Percentiles rank a stretch among this genome's conserved stretches.
phyloP scores from a whole-genome alignment of 1,284 basidiomycete species.

The Puccinia sorghi region DNA sequence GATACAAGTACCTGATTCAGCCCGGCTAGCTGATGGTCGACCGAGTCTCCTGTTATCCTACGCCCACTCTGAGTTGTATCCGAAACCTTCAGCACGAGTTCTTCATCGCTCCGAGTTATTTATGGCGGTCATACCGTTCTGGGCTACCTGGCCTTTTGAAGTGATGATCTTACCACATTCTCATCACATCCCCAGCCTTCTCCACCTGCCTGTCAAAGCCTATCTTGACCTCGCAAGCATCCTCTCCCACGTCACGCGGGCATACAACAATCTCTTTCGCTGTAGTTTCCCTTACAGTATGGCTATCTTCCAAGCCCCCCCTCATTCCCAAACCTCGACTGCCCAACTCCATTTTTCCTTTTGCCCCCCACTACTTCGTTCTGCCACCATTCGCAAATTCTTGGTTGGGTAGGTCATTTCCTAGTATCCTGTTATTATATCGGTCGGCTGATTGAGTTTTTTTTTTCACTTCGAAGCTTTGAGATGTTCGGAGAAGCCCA shows the following conservation, averaged over 20 bases:
- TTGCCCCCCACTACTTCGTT: conserved; percentile 79
- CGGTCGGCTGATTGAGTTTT: neutral
- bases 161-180: conserved; percentile 74
- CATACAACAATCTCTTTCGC: conserved; percentile 75
- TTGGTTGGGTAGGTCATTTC: conserved; percentile 73
- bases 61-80: conserved; percentile 69
- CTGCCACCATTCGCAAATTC: conserved; percentile 82
- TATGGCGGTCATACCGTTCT: conserved; percentile 87
- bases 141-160: conserved; percentile 96
- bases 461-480: conserved; percentile 63
- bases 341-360: conserved; percentile 89
- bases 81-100: conserved; percentile 64
- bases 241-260: conserved; percentile 68
- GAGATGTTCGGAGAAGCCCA: conserved; percentile 91
- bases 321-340: conserved; percentile 57
- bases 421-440: conserved; percentile 3
- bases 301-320: conserved; percentile 82
- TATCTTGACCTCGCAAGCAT: conserved; percentile 68
- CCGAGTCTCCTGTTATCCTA: conserved; percentile 84
- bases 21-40: conserved; percentile 65
- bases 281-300: conserved; percentile 94
- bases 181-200: conserved; percentile 72
- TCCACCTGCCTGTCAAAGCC: conserved; percentile 68
- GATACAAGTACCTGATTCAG: conserved; percentile 61
- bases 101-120: conserved; percentile 75